Percentiles rank a stretch among this genome's conserved stretches.
These are phyloP conservation scores for Rubia yunnanensis DNA, from an alignment of 257 asterid species.

Conservation along the genomic window DNA sequence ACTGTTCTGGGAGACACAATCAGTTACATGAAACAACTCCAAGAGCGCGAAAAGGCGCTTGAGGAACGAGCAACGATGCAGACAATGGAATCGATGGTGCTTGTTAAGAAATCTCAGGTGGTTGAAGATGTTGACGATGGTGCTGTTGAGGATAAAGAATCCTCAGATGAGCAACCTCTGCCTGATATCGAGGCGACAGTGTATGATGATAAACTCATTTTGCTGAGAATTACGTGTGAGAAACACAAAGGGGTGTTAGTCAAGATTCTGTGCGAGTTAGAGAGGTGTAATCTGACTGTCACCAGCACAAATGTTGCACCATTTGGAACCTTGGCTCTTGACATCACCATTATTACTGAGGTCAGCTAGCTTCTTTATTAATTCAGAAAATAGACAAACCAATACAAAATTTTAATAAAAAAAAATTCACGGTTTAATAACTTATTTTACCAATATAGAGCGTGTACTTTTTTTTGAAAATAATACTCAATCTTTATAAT, in stretches of 20 bases:
- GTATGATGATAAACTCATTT: conserved; percentile 10
- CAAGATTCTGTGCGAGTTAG: conserved; percentile 10
- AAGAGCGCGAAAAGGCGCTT: conserved; percentile 13
- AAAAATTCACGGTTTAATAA: too few species aligned
- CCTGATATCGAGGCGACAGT: conserved; percentile 7
- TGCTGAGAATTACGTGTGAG: conserved; percentile 15
- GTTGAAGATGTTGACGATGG: conserved; percentile 21
- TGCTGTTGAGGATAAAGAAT: neutral
- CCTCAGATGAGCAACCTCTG: conserved; percentile 13
- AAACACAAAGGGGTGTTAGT: conserved; percentile 12
- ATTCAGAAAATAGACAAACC: too few species aligned
- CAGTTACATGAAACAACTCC: conserved; percentile 16
- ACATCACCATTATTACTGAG: conserved; percentile 12
- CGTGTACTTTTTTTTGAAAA: too few species aligned
- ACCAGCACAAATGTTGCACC: conserved; percentile 11
- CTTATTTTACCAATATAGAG: too few species aligned
- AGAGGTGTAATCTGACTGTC: conserved; percentile 14
- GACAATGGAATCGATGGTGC: conserved; percentile 24
- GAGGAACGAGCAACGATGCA: conserved; percentile 19
- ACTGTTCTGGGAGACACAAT: conserved; percentile 21
- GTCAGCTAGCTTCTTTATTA: neutral
- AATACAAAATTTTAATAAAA: too few species aligned
- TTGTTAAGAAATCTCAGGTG: conserved; percentile 27
- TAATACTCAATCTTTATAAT: too few species aligned
- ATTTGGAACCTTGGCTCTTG: conserved; percentile 29